Evolutionary conservation across 2,329 filamentous ascomycete genomes (phyloP).

Genomic region (Fusarium staphyleae): DNA sequence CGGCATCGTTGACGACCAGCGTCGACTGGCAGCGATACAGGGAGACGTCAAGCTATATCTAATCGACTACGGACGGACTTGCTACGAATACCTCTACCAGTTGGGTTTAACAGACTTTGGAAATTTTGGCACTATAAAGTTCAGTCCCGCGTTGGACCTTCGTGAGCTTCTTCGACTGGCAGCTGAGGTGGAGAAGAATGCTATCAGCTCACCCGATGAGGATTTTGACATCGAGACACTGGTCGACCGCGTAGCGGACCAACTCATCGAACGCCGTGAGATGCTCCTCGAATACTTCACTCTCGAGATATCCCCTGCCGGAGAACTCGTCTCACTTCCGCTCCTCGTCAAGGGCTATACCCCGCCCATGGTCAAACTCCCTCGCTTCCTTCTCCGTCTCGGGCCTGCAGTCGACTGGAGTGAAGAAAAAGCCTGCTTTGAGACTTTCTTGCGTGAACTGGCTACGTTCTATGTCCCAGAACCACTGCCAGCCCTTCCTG

Average conservation of each 20-base stretch:
- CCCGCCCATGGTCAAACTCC: slow-evolving; percentile 84
- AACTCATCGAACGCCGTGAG: slow-evolving; percentile 77
- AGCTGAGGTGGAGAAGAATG: slow-evolving; percentile 70
- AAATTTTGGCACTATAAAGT: slow-evolving; percentile 86
- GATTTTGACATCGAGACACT: slow-evolving; percentile 73
- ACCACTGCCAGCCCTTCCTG: slow-evolving; percentile 67
- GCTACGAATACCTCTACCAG: slow-evolving; percentile 94
- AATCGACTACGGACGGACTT: slow-evolving; percentile 88
- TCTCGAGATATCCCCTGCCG: slow-evolving; percentile 78
- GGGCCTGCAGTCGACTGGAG: slow-evolving; percentile 90
- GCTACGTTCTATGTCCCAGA: slow-evolving; percentile 93
- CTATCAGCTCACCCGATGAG: slow-evolving; percentile 51
- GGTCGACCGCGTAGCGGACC: slow-evolving; percentile 68
- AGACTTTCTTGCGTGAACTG: slow-evolving; percentile 82
- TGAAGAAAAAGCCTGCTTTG: slow-evolving; percentile 85
- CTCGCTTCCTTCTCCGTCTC: slow-evolving; percentile 84
- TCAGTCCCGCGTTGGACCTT: slow-evolving; percentile 77
- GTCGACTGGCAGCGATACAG: slow-evolving; percentile 91
- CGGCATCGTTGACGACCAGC: slow-evolving; percentile 85
- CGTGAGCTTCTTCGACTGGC: slow-evolving; percentile 75
- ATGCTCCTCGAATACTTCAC: slow-evolving; percentile 96
- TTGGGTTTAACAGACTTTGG: slow-evolving; percentile 93
- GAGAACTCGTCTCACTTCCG: slow-evolving; percentile 80
- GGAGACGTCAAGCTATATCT: slow-evolving; percentile 91
- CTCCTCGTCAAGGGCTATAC: slow-evolving; percentile 88